Evolutionary conservation across 768 basidiomycete species (phyloP).

Genomic region (Leccinum incarnatum): DNA sequence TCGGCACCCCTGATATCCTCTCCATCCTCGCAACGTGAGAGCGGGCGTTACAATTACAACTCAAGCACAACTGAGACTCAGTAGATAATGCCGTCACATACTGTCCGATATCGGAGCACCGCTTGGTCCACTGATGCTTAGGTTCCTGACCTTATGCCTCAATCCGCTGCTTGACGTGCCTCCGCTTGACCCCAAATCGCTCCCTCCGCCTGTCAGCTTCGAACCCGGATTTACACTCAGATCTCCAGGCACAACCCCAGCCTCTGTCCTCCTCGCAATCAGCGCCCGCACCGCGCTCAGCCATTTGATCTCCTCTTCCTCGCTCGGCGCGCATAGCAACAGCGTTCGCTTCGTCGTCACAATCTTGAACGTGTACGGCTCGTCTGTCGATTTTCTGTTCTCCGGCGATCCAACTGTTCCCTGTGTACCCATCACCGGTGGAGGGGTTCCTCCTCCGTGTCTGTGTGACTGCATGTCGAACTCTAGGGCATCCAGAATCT

Average conservation of each 20-base stretch:
- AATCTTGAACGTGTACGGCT: slow-evolving; percentile 84
- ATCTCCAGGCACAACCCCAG: slow-evolving; percentile 50
- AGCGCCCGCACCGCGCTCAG: slow-evolving; percentile 91
- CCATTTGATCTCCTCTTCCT: slow-evolving; percentile 99
- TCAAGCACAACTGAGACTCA: slow-evolving; percentile 2
- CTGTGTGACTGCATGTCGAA: slow-evolving; percentile 63
- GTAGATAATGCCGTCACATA: slow-evolving; percentile 23
- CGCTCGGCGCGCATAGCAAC: slow-evolving; percentile 88
- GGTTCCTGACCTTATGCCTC: slow-evolving; percentile 47
- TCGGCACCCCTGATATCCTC: slow-evolving; percentile 7
- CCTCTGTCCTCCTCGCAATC: slow-evolving; percentile 67
- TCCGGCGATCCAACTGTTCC: slow-evolving; percentile 36
- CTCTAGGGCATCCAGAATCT: slow-evolving; percentile 91
- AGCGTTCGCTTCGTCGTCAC: slow-evolving; percentile 91
- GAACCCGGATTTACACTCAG: slow-evolving; percentile 20
- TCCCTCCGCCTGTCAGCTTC: slow-evolving; percentile 12
- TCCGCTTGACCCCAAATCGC: slow-evolving; percentile 22
- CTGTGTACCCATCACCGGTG: slow-evolving; percentile 29
- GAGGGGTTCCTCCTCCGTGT: slow-evolving; percentile 37
- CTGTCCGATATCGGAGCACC: slow-evolving; percentile 25
- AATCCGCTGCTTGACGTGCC: slow-evolving; percentile 35
- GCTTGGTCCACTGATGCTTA: slow-evolving; percentile 41
- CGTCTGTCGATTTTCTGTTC: slow-evolving; percentile 44
- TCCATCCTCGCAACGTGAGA: slow-evolving; percentile 21
- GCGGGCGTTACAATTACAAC: slow-evolving; percentile 16